phyloP scores from a whole-genome alignment of 1,284 basidiomycete species.

The Trametes versicolor region DNA sequence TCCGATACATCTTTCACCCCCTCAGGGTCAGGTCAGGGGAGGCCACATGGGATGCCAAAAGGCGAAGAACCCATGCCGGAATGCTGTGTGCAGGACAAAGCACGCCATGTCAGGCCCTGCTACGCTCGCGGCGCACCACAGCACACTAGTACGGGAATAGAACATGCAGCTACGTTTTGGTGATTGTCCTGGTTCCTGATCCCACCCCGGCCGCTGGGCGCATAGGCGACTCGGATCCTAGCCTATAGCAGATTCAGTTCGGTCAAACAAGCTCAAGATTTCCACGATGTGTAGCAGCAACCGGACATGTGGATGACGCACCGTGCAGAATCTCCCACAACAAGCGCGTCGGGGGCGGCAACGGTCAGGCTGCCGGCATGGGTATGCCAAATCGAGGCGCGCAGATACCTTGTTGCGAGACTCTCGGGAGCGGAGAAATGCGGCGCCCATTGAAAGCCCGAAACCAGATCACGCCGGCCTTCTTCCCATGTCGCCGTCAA shows the following conservation, averaged over 20 bases:
- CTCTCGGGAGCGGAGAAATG: conserved; percentile 12
- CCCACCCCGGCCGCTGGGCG: conserved; percentile 7
- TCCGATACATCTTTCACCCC: conserved; percentile 8
- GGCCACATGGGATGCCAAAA: conserved; percentile 10
- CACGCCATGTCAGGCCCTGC: conserved; percentile 23
- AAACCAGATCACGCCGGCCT: not conserved
- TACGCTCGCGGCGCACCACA: conserved; percentile 6
- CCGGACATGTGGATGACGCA: conserved; percentile 28
- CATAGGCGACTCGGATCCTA: conserved; percentile 15
- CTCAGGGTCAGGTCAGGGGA: conserved; percentile 18
- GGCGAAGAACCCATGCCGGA: conserved; percentile 9
- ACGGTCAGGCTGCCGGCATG: conserved; percentile 10
- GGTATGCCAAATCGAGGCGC: conserved; percentile 14
- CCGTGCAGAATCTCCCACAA: conserved; percentile 9
- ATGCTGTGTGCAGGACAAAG: conserved; percentile 21
- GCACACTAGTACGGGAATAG: conserved; percentile 20
- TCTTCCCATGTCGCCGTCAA: conserved; percentile 7
- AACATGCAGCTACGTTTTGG: conserved; percentile 1
- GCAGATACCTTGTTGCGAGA: conserved; percentile 15
- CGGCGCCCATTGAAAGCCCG: conserved; percentile 5
- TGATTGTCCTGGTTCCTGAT: conserved; percentile 30
- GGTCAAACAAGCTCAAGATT: conserved; percentile 28
- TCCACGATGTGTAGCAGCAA: conserved; percentile 23
- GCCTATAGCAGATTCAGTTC: conserved; percentile 18
- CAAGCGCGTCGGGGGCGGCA: conserved; percentile 12